Conservation (phyloP, 2,329 filamentous ascomycete genomes). For the Monilinia polystroma region DNA sequence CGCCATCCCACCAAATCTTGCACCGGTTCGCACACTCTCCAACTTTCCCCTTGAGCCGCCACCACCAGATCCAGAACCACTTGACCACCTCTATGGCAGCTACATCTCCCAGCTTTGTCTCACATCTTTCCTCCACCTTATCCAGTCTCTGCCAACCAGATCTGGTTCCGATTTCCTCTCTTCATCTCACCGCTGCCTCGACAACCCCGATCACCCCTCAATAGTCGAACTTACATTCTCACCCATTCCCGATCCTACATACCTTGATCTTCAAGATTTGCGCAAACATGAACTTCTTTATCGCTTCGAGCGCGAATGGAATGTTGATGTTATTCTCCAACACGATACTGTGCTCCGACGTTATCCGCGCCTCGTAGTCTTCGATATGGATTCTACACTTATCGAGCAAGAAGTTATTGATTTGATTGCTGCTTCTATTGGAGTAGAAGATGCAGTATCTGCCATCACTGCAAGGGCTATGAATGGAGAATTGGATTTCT, state of each 20-base stretch:
- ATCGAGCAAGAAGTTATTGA: constrained; percentile 98
- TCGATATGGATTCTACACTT: constrained; percentile 98
- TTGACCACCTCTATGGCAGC: constrained; percentile 65
- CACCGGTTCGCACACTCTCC: constrained; percentile 58
- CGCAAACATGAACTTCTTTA: constrained; percentile 79
- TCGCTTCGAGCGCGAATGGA: constrained; percentile 85
- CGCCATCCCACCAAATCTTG: constrained; percentile 45
- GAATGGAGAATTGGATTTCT: constrained; percentile 93
- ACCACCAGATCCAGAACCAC: constrained; percentile 53
- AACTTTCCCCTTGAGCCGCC: constrained; percentile 60
- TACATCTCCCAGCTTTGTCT: constrained; percentile 63
- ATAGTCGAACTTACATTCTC: constrained; percentile 67
- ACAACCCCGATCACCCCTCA: constrained; percentile 56
- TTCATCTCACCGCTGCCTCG: constrained; percentile 65
- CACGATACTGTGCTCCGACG: constrained; percentile 70
- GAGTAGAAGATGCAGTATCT: constrained; percentile 78
- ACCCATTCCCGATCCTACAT: constrained; percentile 59
- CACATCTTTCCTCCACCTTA: constrained; percentile 64
- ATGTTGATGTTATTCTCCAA: constrained; percentile 80
- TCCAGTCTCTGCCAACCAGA: constrained; percentile 60
- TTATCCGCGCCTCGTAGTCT: constrained; percentile 84
- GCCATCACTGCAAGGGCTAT: constrained; percentile 91
- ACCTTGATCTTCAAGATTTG: constrained; percentile 66
- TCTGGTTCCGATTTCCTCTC: constrained; percentile 51
- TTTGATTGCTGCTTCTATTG: constrained; percentile 81